Evolutionary conservation across 768 basidiomycete genomes (phyloP).

Genomic region (Rhodotorula taiwanensis): DNA sequence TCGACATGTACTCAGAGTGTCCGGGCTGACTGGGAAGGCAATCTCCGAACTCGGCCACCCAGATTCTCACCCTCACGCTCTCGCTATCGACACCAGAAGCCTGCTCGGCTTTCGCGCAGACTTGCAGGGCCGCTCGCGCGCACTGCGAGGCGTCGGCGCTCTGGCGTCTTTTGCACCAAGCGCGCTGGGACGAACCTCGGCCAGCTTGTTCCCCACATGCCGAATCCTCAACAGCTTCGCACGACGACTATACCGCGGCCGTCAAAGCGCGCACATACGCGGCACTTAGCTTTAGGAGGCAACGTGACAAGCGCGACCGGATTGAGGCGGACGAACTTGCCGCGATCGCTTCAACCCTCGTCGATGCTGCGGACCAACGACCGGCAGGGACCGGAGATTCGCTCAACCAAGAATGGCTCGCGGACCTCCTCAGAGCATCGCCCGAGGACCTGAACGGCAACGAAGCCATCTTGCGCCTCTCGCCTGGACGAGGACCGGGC

Average conservation of each 20-base stretch:
- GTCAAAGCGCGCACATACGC: background rate
- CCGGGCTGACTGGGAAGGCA: too few relatives aligned
- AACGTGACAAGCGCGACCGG: too few relatives aligned
- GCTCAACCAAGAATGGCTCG: constrained; percentile 13
- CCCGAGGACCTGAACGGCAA: background rate
- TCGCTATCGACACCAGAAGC: background rate
- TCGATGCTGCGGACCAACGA: constrained; percentile 9
- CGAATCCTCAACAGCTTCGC: too few relatives aligned
- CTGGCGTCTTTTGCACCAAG: background rate
- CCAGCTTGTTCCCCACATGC: background rate
- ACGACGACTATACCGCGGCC: background rate
- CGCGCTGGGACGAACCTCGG: background rate
- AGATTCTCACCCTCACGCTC: constrained; percentile 1
- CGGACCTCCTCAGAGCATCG: background rate
- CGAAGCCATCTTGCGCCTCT: constrained; percentile 3
- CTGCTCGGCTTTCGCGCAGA: background rate
- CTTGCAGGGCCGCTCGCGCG: background rate
- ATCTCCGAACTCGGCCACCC: too few relatives aligned
- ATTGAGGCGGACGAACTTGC: too few relatives aligned
- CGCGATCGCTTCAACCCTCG: constrained; percentile 20
- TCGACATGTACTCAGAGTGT: too few relatives aligned
- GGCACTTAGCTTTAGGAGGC: background rate
- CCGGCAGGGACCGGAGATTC: background rate
- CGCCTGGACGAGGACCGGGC: background rate
- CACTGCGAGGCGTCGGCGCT: background rate